Evolutionary conservation across 2,329 filamentous ascomycete species (phyloP).

Genomic region (Fusarium secorum): DNA sequence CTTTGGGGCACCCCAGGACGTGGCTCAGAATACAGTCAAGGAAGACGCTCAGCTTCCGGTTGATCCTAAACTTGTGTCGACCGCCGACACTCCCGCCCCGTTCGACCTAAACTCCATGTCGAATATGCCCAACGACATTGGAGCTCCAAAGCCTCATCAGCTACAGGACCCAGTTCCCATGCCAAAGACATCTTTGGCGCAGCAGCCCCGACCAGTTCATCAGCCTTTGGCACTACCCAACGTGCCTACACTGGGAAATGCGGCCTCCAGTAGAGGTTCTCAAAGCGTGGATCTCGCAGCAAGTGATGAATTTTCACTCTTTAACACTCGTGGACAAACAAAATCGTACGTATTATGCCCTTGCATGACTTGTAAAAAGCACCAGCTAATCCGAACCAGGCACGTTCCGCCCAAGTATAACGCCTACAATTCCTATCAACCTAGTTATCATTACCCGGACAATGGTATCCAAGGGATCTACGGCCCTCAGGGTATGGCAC

Average conservation of each 20-base stretch:
- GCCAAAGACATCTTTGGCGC: neutral
- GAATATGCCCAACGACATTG: neutral
- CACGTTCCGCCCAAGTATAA: neutral
- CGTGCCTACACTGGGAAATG: neutral
- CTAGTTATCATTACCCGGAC: neutral
- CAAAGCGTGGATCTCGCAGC: neutral
- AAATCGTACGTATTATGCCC: neutral
- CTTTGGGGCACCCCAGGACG: neutral
- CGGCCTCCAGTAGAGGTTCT: neutral
- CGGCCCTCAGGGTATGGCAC: neutral
- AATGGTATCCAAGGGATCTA: neutral
- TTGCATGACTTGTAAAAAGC: neutral
- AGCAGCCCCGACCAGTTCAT: neutral
- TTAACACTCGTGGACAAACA: neutral
- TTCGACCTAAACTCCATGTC: neutral
- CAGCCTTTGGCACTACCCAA: neutral
- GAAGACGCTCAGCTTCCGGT: neutral
- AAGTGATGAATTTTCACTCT: neutral
- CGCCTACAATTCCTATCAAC: neutral
- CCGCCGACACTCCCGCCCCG: neutral
- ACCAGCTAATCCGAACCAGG: neutral
- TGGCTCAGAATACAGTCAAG: neutral
- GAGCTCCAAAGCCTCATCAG: neutral
- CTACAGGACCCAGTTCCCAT: neutral
- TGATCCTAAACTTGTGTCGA: neutral